phyloP scores from a whole-genome alignment of 208 protist genomes.

The Crithidia expoeki region DNA sequence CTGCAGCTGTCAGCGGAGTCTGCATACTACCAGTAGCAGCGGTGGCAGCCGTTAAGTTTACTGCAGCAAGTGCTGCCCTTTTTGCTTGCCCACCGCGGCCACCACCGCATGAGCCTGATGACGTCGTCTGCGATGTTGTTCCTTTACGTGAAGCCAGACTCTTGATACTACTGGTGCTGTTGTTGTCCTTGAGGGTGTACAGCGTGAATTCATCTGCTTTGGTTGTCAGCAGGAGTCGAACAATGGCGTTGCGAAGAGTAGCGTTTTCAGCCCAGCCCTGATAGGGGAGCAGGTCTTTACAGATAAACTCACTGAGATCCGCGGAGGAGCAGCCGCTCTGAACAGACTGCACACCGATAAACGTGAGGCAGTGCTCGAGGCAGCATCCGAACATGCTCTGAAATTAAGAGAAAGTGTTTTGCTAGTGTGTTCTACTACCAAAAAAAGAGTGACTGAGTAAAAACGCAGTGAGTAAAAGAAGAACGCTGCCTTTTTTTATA shows the following conservation, averaged over 20 bases:
- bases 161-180: neutral
- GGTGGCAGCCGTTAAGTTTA: neutral
- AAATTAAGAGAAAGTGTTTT: neutral
- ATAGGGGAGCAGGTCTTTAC: constrained; percentile 61
- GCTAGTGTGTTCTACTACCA: neutral
- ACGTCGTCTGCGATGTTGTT: neutral
- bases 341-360: constrained; percentile 66
- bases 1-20: constrained; percentile 1
- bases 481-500: too few relatives aligned
- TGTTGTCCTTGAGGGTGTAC: neutral
- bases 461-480: too few relatives aligned
- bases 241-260: constrained; percentile 52
- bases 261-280: constrained; percentile 46
- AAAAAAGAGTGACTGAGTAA: too few relatives aligned
- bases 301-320: constrained; percentile 74
- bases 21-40: neutral
- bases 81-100: too few relatives aligned
- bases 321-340: constrained; percentile 49
- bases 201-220: constrained; percentile 10
- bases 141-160: neutral
- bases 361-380: constrained; percentile 57
- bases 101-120: too few relatives aligned
- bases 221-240: constrained; percentile 41
- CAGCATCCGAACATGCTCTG: constrained; percentile 62
- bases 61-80: too few relatives aligned